Percentiles rank a stretch among this genome's conserved stretches.
Evolutionary conservation across 495 filamentous ascomycete genomes (phyloP).

Genomic region (Penicillium riverlandense): DNA sequence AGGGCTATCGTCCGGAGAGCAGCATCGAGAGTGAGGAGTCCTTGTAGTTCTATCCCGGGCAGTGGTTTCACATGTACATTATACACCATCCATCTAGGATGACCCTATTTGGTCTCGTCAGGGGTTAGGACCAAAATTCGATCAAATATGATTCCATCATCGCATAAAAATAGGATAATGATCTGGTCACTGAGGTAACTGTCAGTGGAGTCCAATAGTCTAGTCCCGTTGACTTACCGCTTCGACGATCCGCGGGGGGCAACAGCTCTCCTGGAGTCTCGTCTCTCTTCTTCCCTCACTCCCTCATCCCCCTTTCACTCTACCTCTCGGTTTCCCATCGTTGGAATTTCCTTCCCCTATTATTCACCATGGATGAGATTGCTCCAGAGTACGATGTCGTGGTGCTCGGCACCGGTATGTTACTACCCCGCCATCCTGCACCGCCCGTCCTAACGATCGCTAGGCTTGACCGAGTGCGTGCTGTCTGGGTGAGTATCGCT

Average conservation of each 20-base stretch:
- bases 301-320: constrained; percentile 9
- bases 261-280: constrained; percentile 12
- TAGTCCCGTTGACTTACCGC: constrained; percentile 18
- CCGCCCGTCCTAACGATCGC: constrained; percentile 26
- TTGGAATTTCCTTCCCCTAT: not conserved
- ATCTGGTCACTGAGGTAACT: constrained; percentile 12
- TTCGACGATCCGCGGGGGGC: constrained; percentile 27
- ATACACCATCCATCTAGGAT: constrained; percentile 1
- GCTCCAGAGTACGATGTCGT: constrained; percentile 96
- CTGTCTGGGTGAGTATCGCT: constrained; percentile 73
- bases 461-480: constrained; percentile 97
- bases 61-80: constrained; percentile 1
- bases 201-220: constrained; percentile 26
- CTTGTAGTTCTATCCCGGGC: constrained; percentile 1
- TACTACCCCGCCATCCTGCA: constrained; percentile 34
- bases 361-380: constrained; percentile 81
- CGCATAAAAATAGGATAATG: too few species aligned
- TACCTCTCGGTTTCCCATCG: constrained; percentile 2
- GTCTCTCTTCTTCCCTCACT: constrained; percentile 9
- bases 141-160: too few species aligned
- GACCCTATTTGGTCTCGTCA: too few species aligned
- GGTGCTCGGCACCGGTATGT: constrained; percentile 89
- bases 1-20: constrained; percentile 35
- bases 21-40: constrained; percentile 11
- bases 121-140: too few species aligned